Percentiles rank a stretch among this genome's conserved stretches.
Evolutionary conservation across 257 asterid species (phyloP).

Genomic region (Plantago elongata): DNA sequence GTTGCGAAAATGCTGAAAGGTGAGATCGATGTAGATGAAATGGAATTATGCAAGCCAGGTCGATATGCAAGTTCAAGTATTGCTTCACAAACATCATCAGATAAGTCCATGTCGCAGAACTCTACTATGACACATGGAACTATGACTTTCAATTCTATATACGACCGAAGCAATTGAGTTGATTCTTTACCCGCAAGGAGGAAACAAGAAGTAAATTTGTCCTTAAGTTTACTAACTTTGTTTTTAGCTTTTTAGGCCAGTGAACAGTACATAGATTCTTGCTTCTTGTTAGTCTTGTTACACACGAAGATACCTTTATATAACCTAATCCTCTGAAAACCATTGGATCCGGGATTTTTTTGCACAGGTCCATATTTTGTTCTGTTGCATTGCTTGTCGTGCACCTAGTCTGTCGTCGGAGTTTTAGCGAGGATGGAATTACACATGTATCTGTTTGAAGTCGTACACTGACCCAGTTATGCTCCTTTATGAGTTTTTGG

Average conservation of each 20-base stretch:
- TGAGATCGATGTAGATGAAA: conserved; percentile 35
- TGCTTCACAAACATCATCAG: conserved; percentile 17
- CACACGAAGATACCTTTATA: too few relatives aligned
- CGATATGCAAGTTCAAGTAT: conserved; percentile 23
- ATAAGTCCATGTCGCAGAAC: conserved; percentile 31
- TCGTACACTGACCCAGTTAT: too few relatives aligned
- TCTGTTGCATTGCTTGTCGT: too few relatives aligned
- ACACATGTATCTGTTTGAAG: too few relatives aligned
- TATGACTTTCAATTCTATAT: conserved; percentile 53
- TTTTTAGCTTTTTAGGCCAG: not conserved
- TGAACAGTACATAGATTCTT: not conserved
- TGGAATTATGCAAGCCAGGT: conserved; percentile 47
- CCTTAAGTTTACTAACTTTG: not conserved
- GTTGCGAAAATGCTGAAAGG: conserved; percentile 58
- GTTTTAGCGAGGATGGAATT: too few relatives aligned
- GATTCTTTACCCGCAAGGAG: not conserved
- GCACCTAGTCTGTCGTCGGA: too few relatives aligned
- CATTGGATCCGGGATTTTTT: too few relatives aligned
- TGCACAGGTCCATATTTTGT: too few relatives aligned
- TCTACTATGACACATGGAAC: conserved; percentile 39
- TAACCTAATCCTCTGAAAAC: too few relatives aligned
- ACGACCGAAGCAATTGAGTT: conserved; percentile 44
- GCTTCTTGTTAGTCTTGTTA: not conserved
- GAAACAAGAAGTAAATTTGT: not conserved
- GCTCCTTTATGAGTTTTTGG: too few relatives aligned